Evolutionary conservation across 306 rosid species (phyloP).

Genomic region (Trifolium pratense): DNA sequence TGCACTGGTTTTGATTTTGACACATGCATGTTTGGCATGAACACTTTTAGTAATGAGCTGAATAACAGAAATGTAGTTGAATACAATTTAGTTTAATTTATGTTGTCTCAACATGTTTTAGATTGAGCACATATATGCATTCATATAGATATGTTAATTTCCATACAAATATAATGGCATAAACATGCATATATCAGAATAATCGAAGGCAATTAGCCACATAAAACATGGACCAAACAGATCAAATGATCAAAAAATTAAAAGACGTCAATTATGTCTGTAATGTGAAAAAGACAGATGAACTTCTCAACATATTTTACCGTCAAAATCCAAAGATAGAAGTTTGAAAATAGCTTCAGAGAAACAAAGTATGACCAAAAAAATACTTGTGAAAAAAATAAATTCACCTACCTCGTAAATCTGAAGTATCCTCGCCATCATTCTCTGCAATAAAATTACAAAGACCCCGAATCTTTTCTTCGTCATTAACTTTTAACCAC

Average conservation of each 20-base stretch:
- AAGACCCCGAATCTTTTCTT: constrained; percentile 68
- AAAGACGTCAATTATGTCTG: constrained; percentile 35
- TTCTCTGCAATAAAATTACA: constrained; percentile 53
- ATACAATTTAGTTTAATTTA: not conserved
- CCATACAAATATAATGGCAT: constrained; percentile 16
- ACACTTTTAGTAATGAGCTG: constrained; percentile 30
- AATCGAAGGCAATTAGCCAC: constrained; percentile 29
- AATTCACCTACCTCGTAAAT: constrained; percentile 62
- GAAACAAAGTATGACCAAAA: constrained; percentile 29
- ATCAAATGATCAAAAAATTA: constrained; percentile 20
- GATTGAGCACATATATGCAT: constrained; percentile 26
- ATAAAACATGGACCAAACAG: constrained; percentile 20
- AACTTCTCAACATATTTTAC: constrained; percentile 21
- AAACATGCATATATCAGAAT: constrained; percentile 24
- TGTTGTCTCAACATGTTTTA: constrained; percentile 26
- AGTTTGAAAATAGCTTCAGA: constrained; percentile 31
- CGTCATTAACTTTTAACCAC: constrained; percentile 65
- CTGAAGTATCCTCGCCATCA: constrained; percentile 46
- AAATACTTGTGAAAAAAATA: not conserved
- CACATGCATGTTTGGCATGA: constrained; percentile 35
- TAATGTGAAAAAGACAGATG: constrained; percentile 30
- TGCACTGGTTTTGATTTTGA: constrained; percentile 22
- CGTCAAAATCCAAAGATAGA: constrained; percentile 33
- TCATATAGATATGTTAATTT: constrained; percentile 28
- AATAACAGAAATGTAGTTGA: constrained; percentile 23